Evolutionary conservation across 2,329 filamentous ascomycete genomes (phyloP).

Genomic region (Apiospora malaysiana): DNA sequence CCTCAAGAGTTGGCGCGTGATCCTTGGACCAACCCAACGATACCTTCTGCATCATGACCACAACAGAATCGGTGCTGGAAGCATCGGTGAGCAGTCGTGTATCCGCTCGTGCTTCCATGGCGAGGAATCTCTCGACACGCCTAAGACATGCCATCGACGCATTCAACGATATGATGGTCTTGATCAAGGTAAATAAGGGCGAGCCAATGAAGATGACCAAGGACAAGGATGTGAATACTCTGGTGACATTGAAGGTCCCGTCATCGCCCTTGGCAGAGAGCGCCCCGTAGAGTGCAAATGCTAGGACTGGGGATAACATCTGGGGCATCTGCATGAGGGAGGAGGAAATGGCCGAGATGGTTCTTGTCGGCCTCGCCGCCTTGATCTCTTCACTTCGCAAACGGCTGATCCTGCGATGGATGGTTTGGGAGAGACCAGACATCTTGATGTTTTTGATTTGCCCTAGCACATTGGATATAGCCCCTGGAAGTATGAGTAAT

Average conservation of each 20-base stretch:
- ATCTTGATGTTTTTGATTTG: conserved; percentile 30
- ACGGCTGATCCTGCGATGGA: conserved; percentile 24
- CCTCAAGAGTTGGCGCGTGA: not conserved
- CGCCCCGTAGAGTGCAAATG: conserved; percentile 34
- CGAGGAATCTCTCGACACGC: conserved; percentile 35
- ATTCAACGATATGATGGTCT: too few species aligned
- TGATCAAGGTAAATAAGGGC: too few species aligned
- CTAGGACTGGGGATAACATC: conserved; percentile 25
- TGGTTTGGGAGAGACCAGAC: conserved; percentile 26
- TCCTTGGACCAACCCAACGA: not conserved
- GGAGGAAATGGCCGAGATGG: too few species aligned
- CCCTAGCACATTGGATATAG: conserved; percentile 27
- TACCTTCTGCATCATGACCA: not conserved
- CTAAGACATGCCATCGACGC: conserved; percentile 30
- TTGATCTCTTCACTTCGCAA: conserved; percentile 29
- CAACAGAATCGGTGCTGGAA: not conserved
- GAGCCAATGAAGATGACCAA: too few species aligned
- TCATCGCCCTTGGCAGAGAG: conserved; percentile 30
- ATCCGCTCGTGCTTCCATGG: conserved; percentile 1
- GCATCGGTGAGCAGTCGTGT: not conserved
- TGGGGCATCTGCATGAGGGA: too few species aligned
- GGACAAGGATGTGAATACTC: conserved; percentile 19
- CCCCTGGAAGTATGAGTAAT: too few species aligned
- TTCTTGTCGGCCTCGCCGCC: conserved; percentile 25
- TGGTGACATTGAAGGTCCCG: conserved; percentile 34